phyloP scores from a whole-genome alignment of 805 yeast genomes.

The Priceomyces melissophilus region DNA sequence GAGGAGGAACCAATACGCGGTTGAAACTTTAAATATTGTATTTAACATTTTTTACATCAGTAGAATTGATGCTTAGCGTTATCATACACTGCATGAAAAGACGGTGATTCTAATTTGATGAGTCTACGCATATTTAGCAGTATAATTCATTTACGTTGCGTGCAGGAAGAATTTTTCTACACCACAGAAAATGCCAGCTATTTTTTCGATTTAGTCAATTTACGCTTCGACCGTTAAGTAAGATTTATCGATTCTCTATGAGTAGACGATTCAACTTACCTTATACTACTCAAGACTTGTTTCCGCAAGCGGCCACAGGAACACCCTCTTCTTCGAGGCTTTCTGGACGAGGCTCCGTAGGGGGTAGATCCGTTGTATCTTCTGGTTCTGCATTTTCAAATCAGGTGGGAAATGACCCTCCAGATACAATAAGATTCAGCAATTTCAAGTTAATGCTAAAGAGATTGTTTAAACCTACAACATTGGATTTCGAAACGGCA shows the following conservation, averaged over 20 bases:
- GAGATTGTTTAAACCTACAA: slow-evolving; percentile 60
- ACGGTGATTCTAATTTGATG: too few relatives aligned
- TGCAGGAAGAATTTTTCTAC: too few relatives aligned
- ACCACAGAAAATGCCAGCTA: too few relatives aligned
- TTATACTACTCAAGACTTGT: slow-evolving; percentile 41
- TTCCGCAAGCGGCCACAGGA: slow-evolving; percentile 26
- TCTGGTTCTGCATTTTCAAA: slow-evolving; percentile 10
- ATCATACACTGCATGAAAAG: not conserved
- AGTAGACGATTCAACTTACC: slow-evolving; percentile 38
- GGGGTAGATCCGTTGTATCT: slow-evolving; percentile 23
- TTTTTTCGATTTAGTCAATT: too few relatives aligned
- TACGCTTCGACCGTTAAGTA: too few relatives aligned
- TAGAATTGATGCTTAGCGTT: too few relatives aligned
- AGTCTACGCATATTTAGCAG: too few relatives aligned
- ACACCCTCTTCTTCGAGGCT: slow-evolving; percentile 15
- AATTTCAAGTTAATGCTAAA: slow-evolving; percentile 29
- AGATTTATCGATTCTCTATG: slow-evolving; percentile 15
- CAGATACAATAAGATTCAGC: slow-evolving; percentile 13
- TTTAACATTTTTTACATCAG: too few relatives aligned
- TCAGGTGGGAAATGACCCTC: slow-evolving; percentile 4
- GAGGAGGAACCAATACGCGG: not conserved
- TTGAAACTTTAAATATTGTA: too few relatives aligned
- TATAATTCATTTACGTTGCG: too few relatives aligned
- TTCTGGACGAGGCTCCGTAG: slow-evolving; percentile 10
- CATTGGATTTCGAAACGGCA: slow-evolving; percentile 89